Percentiles rank a stretch among this genome's conserved stretches.
phyloP scores from a whole-genome alignment of 2,329 filamentous ascomycete genomes.

The Fragosphaeria purpurea region DNA sequence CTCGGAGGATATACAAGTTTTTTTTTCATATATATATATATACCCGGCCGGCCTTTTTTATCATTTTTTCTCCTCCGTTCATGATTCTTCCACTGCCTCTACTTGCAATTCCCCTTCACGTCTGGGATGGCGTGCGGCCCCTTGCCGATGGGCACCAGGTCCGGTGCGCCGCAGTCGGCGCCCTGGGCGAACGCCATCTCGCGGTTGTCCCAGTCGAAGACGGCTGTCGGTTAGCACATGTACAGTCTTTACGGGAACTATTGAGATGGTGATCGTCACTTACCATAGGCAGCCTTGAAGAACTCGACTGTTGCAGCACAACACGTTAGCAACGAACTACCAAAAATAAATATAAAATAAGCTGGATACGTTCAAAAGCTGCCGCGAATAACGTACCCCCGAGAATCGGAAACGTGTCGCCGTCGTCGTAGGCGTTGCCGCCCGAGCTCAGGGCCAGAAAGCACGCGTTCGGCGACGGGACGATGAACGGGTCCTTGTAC shows the following conservation, averaged over 20 bases:
- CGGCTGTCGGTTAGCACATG: background rate
- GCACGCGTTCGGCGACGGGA: background rate
- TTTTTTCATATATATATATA: too few relatives aligned
- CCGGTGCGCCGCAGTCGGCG: slow-evolving; percentile 2
- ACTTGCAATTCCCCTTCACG: slow-evolving; percentile 3
- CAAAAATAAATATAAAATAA: too few relatives aligned
- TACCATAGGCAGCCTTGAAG: background rate
- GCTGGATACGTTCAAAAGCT: background rate
- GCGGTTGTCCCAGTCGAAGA: slow-evolving; percentile 7
- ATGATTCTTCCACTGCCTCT: background rate
- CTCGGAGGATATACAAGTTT: too few relatives aligned
- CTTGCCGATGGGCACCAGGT: slow-evolving; percentile 1
- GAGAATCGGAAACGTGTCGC: slow-evolving; percentile 1
- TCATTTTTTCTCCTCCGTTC: background rate
- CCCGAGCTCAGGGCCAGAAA: slow-evolving; percentile 3
- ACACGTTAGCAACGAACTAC: background rate
- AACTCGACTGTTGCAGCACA: background rate
- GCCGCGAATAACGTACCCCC: slow-evolving; percentile 1
- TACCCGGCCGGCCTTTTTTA: too few relatives aligned
- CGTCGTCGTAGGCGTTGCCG: slow-evolving; percentile 1
- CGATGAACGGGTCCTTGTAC: too few relatives aligned
- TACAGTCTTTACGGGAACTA: too few relatives aligned
- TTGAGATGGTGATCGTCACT: background rate
- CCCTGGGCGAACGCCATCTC: slow-evolving; percentile 1
- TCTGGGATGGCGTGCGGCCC: background rate